Base-by-base conservation (phyloP, 306 rosid genomes). In the Dryas octopetala region DNA sequence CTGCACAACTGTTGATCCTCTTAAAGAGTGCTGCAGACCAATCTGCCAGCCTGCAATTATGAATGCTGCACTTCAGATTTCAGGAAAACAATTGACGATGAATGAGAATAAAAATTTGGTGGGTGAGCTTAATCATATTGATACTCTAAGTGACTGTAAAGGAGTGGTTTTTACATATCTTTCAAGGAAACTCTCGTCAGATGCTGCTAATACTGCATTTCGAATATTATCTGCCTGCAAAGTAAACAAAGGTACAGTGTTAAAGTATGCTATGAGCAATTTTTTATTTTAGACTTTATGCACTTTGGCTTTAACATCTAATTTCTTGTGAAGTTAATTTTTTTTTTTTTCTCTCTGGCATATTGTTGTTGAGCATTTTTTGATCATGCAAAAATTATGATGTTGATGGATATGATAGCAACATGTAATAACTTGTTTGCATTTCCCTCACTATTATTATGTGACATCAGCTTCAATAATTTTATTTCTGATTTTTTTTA, bases 1-100 rank as follows among this genome's bases (percentile, higher is more conserved):
- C n/a, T 96, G 99, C 77, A 84, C 84, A 78, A 76, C 87, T 45
- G 89, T 96, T 82, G 99, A 96, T 87, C 96, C 93, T 55, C 93
- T 96, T 68, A 96, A 92, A 85, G 99, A 96, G 87, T 96, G 98
- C 76, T 96, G 99, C 82, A 89, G 98, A 71, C 98, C 98, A 53
- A 67, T 90, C 80, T 96, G 97, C 81, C 98, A 89, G 85, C 96
- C 88, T 77, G 99, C 96, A 74, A 86, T 92, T 79, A 85, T 82
- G 93, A 98, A 90, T 23, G 99, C 98, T 47, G 92, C 98, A 32
- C 91, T 92, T 66, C 83, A 89, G 86, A 89, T 96, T 58, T 86
- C 98, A 8, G 98, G 92, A 69, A 77, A 85, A 57, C 93, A 89
- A 66, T 74, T 80, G 82, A 84, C 68, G 71, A 43, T 74, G 48